Evolutionary conservation across 2,329 filamentous ascomycete genomes (phyloP), one percentile per base, ranked within the genome.

Genomic region (Monosporascus sp.): DNA sequence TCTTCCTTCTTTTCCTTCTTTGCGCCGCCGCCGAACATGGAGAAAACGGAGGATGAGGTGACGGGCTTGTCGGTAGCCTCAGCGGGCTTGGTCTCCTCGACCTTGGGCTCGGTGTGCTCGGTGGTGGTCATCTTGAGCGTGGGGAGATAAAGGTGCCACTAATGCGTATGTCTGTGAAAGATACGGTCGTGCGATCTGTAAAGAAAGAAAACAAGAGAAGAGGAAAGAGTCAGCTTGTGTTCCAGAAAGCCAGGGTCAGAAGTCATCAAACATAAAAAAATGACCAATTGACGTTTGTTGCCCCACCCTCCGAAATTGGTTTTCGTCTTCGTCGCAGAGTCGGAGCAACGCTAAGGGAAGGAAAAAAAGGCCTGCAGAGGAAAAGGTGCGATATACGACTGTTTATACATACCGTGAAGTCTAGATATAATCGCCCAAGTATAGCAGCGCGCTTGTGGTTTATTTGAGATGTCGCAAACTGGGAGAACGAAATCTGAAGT

Each of bases 1-100:
- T 89, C 87, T 58, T 86, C 85, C 81, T 94, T 96, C 82, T 91
- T 92, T 78, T 94, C 90, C 80, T 96, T 97, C 85, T 96, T 96
- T 56, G 89, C 89, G 58, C 94, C 94, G 60, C 94, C 94, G 65
- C 94, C 94, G 70, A 99, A 99, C 94, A 99, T 97, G 74, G 90
- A 93, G 80, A 97, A 97, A 60, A 97, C 89, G 63, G 82, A 80
- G 8, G 83, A 83, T 19, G 79, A 78, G 58, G 77, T 82, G 52
- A 81, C 75, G 54, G 67, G 64, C 64, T 71, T 71, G 49, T 72
- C 71, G 41, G 64, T 60, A 24, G 55, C 63, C 63, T 70, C 71
- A 57, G 70, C 69, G 52, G 72, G 67, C 67, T 66, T 72, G 70
- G 73, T 74, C 73, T 74, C 75, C 65, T 75, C 75, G 69, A 76